Base-by-base conservation (phyloP, 2,329 filamentous ascomycete species). In the Xylariales sp. region DNA sequence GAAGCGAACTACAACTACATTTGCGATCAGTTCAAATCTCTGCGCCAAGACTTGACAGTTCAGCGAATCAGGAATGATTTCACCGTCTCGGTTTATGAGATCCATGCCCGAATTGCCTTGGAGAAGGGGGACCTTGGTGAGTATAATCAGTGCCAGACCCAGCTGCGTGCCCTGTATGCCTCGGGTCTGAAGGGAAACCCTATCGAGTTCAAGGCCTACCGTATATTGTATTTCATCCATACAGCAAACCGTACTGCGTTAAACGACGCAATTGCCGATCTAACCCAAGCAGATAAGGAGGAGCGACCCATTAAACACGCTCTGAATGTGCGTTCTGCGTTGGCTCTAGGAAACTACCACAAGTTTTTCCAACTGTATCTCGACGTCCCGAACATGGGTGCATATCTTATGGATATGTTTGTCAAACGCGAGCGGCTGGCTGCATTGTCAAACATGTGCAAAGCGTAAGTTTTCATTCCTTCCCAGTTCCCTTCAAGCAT, bases 81-180 rank as follows among this genome's bases (percentile, higher is more conserved):
- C 60, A 97, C 93, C 18, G 90, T 97, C 47, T 85, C 78, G 46
- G 93, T 96, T 33, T 98, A 98, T 66, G 93, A 98, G 69, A 94
- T 91, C 45, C 93, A 98, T 67, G 93, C 91, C 47, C 84, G 93
- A 44, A 97, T 98, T 67, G 93, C 93, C 51, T 74, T 98, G 65
- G 91, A 98, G 67, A 96, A 94, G 77, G 89, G 87, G 68, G 93
- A 98, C 74, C 80, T 97, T 72, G 91, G 93, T 98, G 93, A 98
- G 93, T 98, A 98, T 93, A 98, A 98, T 73, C 93, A 98, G 77
- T 98, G 93, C 67, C 93, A 98, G 73, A 97, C 93, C 56, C 93
- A 98, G 70, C 75, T 98, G 60, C 88, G 88, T 65, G 88, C 85
- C 49, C 72, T 98, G 56, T 97, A 98, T 67, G 79, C 80, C 62